Conservation (phyloP, 163 green algal species). For the Trebouxiophyceae sp. region DNA sequence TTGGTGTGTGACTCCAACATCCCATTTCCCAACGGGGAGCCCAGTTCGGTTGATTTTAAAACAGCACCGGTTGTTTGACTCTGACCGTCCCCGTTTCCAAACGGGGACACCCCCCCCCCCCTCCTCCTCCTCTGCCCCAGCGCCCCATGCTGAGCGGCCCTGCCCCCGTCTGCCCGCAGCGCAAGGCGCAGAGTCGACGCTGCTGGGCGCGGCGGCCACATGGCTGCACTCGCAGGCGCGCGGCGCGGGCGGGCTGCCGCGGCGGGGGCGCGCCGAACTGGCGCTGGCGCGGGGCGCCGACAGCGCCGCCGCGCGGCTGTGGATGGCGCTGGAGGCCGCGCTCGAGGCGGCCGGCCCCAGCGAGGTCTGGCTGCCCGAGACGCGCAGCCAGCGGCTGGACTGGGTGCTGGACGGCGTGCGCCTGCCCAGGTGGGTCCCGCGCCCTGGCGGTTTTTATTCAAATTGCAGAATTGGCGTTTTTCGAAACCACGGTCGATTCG, state of each 20-base stretch:
- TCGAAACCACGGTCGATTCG: neutral
- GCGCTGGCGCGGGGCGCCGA: neutral
- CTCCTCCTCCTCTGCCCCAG: neutral
- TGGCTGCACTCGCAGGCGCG: too few relatives aligned
- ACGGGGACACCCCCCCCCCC: too few relatives aligned
- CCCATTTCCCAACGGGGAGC: too few relatives aligned
- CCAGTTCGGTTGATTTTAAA: too few relatives aligned
- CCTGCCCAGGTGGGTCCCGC: conserved; percentile 9
- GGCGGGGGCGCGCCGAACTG: neutral
- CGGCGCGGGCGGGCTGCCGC: neutral
- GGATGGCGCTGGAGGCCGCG: neutral
- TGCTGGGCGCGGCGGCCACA: too few relatives aligned
- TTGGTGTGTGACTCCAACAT: too few relatives aligned
- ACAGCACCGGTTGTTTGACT: too few relatives aligned
- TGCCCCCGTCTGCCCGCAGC: neutral
- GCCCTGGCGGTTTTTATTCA: too few relatives aligned
- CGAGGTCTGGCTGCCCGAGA: neutral
- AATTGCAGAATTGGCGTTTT: too few relatives aligned
- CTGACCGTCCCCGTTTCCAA: too few relatives aligned
- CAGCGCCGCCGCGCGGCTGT: neutral
- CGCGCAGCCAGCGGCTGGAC: neutral
- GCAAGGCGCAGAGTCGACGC: neutral
- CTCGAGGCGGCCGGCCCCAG: conserved; percentile 2
- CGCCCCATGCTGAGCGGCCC: neutral
- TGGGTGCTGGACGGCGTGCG: conserved; percentile 5